Percentiles rank a stretch among this genome's conserved stretches.
phyloP scores from a whole-genome alignment of 805 yeast species.

The Tetrapisispora arboricola region DNA sequence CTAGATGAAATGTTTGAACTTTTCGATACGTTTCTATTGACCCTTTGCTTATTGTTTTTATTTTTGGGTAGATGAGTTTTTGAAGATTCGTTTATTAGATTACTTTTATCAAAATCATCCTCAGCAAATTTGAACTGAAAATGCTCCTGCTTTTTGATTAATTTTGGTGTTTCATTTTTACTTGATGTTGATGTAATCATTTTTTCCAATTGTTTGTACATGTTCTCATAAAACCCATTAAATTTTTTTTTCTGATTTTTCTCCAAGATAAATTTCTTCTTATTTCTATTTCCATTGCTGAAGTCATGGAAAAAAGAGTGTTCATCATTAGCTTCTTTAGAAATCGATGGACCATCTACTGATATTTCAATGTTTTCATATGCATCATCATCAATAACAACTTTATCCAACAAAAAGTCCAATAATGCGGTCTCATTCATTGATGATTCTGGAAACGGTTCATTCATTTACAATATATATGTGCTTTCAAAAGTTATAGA shows the following conservation, averaged over 20 bases:
- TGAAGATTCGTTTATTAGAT: neutral
- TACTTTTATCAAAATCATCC: neutral
- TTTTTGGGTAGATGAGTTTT: neutral
- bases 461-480: too few species aligned
- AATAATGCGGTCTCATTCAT: slow-evolving; percentile 1
- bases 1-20: neutral
- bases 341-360: neutral
- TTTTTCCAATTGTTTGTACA: too few species aligned
- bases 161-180: too few species aligned
- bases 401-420: slow-evolving; percentile 1
- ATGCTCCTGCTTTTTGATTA: neutral
- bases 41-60: neutral
- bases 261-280: too few species aligned
- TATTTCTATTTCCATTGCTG: too few species aligned
- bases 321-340: neutral
- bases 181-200: too few species aligned
- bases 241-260: too few species aligned
- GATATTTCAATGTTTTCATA: neutral
- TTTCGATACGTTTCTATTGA: too few species aligned
- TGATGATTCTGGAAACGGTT: too few species aligned
- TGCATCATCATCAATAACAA: neutral
- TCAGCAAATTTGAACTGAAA: neutral
- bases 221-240: too few species aligned
- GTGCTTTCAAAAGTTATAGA: too few species aligned
- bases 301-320: too few species aligned